These are phyloP conservation scores for Sporothrix phasma DNA, from an alignment of 2,329 filamentous ascomycete species.

Conservation along the genomic window DNA sequence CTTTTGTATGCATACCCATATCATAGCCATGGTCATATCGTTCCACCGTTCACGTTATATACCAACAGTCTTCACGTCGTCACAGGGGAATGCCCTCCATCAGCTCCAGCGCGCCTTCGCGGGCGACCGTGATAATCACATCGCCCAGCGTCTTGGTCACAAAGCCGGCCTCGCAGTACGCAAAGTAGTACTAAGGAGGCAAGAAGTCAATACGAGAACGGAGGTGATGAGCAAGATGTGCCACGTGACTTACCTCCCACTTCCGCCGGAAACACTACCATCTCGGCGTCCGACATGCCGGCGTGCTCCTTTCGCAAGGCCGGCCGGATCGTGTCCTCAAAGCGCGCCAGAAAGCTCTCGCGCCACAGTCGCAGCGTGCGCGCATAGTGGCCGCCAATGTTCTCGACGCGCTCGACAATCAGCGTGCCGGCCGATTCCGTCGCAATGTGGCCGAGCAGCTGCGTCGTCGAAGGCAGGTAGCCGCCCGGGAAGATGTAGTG, in stretches of 20 bases:
- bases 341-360: constrained; percentile 54
- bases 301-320: constrained; percentile 49
- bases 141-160: constrained; percentile 62
- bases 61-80: not conserved
- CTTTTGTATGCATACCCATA: not conserved
- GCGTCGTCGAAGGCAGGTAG: constrained; percentile 50
- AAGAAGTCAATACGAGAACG: not conserved
- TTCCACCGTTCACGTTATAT: not conserved
- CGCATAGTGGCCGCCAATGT: constrained; percentile 65
- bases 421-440: constrained; percentile 50
- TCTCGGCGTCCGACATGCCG: constrained; percentile 48
- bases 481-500: constrained; percentile 74
- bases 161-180: constrained; percentile 66
- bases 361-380: constrained; percentile 60
- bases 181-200: constrained; percentile 54
- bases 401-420: constrained; percentile 57
- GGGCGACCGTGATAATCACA: constrained; percentile 59
- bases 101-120: constrained; percentile 55
- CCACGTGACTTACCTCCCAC: constrained; percentile 48
- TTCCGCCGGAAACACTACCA: constrained; percentile 60
- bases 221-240: not conserved
- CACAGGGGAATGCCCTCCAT: constrained; percentile 57
- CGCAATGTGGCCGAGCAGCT: constrained; percentile 49
- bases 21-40: not conserved
- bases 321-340: constrained; percentile 49